Conservation (phyloP, 225 moss, liverwort and hornwort species). For the Physcomitrellopsis africana region DNA sequence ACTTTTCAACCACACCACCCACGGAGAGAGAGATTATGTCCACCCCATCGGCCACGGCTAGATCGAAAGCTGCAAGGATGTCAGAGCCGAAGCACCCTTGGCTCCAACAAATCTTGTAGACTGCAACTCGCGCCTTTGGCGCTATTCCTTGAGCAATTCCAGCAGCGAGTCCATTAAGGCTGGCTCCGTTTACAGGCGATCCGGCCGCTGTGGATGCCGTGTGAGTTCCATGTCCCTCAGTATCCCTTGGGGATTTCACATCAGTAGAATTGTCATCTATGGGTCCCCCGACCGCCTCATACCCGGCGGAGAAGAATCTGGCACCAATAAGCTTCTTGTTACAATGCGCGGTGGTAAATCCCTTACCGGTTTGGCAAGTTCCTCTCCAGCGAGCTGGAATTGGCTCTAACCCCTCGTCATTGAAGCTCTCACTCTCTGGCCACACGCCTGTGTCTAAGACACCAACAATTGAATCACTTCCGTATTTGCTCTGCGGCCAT, state of each 20-base stretch:
- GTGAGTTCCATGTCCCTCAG: constrained; percentile 72
- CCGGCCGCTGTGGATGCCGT: constrained; percentile 78
- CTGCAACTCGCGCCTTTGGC: constrained; percentile 33
- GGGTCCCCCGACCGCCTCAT: constrained; percentile 49
- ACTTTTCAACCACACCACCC: constrained; percentile 26
- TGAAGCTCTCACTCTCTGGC: constrained; percentile 50
- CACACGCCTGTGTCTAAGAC: constrained; percentile 44
- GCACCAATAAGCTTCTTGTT: constrained; percentile 82
- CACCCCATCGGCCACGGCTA: constrained; percentile 71
- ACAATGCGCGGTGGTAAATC: constrained; percentile 16
- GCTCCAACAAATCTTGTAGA: constrained; percentile 45
- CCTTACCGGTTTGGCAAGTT: not conserved
- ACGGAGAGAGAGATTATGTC: constrained; percentile 75
- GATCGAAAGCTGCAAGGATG: constrained; percentile 35
- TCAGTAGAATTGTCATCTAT: constrained; percentile 45
- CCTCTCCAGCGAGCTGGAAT: constrained; percentile 58
- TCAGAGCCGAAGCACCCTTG: constrained; percentile 21
- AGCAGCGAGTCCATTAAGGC: constrained; percentile 34
- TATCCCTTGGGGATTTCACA: constrained; percentile 60
- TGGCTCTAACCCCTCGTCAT: constrained; percentile 35
- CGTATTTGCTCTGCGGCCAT: constrained; percentile 28
- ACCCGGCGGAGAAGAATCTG: constrained; percentile 59
- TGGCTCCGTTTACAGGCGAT: constrained; percentile 25
- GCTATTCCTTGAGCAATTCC: not conserved
- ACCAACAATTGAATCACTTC: constrained; percentile 44